Evolutionary conservation across 768 basidiomycete species (phyloP).

Genomic region (Filobasidium wieringae): DNA sequence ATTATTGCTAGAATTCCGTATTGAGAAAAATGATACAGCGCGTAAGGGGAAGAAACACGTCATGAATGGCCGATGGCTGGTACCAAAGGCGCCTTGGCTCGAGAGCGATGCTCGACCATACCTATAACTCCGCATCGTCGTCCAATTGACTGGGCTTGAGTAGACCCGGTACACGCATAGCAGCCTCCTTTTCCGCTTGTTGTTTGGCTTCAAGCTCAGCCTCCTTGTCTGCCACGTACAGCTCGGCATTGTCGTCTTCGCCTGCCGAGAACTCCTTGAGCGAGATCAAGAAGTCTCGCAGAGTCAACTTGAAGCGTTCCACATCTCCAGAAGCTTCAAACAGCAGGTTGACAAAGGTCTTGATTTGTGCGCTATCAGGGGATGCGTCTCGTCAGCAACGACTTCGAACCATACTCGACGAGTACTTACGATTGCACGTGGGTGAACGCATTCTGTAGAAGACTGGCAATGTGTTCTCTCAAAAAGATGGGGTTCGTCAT

Average conservation of each 20-base stretch:
- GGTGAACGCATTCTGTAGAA: constrained; percentile 79
- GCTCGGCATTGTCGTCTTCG: constrained; percentile 70
- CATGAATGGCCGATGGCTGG: too few relatives aligned
- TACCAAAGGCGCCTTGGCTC: too few relatives aligned
- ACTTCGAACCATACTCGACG: not conserved
- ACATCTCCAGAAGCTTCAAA: constrained; percentile 41
- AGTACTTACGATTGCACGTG: constrained; percentile 68
- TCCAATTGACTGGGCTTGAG: constrained; percentile 89
- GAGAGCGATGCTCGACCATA: too few relatives aligned
- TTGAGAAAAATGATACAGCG: too few relatives aligned
- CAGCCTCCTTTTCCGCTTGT: constrained; percentile 72
- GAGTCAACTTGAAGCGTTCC: constrained; percentile 59
- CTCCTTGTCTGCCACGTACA: constrained; percentile 91
- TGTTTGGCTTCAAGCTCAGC: constrained; percentile 64
- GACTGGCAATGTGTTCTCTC: constrained; percentile 69
- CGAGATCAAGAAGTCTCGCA: constrained; percentile 95
- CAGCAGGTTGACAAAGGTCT: constrained; percentile 40
- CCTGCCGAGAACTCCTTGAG: constrained; percentile 78
- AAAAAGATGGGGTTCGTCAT: constrained; percentile 71
- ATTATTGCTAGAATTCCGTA: too few relatives aligned
- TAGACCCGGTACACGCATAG: constrained; percentile 94
- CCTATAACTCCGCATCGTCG: constrained; percentile 58
- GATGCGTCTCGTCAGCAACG: not conserved
- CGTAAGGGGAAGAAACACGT: too few relatives aligned
- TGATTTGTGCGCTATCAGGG: constrained; percentile 35